These are phyloP conservation scores for Neofusicoccum sp. DNA, from an alignment of 2,329 filamentous ascomycete genomes.

Conservation along the genomic window DNA sequence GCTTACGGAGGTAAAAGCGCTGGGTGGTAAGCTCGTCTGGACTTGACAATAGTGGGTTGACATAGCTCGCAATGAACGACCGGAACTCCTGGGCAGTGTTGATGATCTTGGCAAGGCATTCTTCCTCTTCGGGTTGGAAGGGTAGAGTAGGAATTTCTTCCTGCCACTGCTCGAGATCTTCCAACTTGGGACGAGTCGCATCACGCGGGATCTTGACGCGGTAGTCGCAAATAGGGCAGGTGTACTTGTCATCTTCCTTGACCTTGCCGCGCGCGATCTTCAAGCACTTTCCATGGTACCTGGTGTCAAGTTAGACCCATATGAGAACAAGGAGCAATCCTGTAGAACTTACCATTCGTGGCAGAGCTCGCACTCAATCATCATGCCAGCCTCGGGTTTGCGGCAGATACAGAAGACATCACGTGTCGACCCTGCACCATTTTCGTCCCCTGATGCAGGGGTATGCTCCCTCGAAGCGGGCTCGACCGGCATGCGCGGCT, in stretches of 20 bases:
- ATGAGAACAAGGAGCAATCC: constrained; percentile 26
- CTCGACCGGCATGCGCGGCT: constrained; percentile 85
- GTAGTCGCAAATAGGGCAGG: constrained; percentile 97
- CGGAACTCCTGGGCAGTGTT: constrained; percentile 81
- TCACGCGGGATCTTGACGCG: constrained; percentile 95
- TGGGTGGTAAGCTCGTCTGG: constrained; percentile 85
- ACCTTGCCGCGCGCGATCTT: constrained; percentile 98
- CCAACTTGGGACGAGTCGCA: constrained; percentile 89
- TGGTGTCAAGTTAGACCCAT: constrained; percentile 37
- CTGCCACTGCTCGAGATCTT: constrained; percentile 80
- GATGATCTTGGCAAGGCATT: constrained; percentile 80
- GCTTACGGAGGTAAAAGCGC: constrained; percentile 93
- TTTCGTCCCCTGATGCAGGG: constrained; percentile 50
- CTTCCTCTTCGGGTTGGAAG: constrained; percentile 95
- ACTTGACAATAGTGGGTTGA: constrained; percentile 76
- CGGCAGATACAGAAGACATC: constrained; percentile 98
- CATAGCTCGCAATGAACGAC: constrained; percentile 74
- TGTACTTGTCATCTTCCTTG: constrained; percentile 98
- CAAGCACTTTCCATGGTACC: constrained; percentile 96
- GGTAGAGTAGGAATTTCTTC: constrained; percentile 78
- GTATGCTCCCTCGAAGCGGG: constrained; percentile 82
- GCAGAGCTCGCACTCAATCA: constrained; percentile 98
- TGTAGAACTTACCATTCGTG: constrained; percentile 78
- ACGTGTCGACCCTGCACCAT: constrained; percentile 51
- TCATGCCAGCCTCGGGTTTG: constrained; percentile 91